A percentile compares a stretch with the other conserved stretches of the same genome.
These are phyloP conservation scores for Phytophthora parvispora DNA, from an alignment of 352 stramenopile genomes.

Conservation along the genomic window DNA sequence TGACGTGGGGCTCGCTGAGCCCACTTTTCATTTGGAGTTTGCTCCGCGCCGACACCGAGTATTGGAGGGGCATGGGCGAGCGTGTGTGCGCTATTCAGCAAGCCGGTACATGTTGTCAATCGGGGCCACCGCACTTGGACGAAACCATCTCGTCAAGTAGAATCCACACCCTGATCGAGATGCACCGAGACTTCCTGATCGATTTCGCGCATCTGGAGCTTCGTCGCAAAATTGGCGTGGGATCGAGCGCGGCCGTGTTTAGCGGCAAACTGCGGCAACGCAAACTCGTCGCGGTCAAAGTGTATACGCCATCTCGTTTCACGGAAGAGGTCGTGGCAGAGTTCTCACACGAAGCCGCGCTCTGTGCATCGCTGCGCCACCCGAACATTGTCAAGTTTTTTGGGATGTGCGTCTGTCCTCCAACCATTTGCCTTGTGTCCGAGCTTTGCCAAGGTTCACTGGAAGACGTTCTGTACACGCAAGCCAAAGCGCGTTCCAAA, in stretches of 20 bases:
- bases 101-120: slow-evolving; percentile 1
- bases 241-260: slow-evolving; percentile 62
- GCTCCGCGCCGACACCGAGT: slow-evolving; percentile 61
- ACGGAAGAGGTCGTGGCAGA: slow-evolving; percentile 60
- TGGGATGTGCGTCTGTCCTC: slow-evolving; percentile 73
- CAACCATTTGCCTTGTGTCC: slow-evolving; percentile 69
- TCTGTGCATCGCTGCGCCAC: slow-evolving; percentile 59
- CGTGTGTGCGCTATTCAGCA: slow-evolving; percentile 45
- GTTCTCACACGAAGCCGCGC: slow-evolving; percentile 72
- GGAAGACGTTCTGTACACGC: slow-evolving; percentile 47
- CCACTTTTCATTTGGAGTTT: slow-evolving; percentile 62
- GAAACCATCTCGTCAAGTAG: slow-evolving; percentile 56
- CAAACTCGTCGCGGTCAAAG: slow-evolving; percentile 61
- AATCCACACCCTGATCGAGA: slow-evolving; percentile 71
- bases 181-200: slow-evolving; percentile 75
- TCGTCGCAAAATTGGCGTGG: slow-evolving; percentile 54
- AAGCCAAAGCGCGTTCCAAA: slow-evolving; percentile 15
- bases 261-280: slow-evolving; percentile 45
- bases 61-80: slow-evolving; percentile 55
- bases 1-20: slow-evolving; percentile 37
- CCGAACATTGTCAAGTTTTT: slow-evolving; percentile 77
- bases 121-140: slow-evolving; percentile 21
- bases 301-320: slow-evolving; percentile 66
- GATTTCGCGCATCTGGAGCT: slow-evolving; percentile 74
- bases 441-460: slow-evolving; percentile 67